Conservation (phyloP, 495 filamentous ascomycete species). For the Venustampulla echinocandica region DNA sequence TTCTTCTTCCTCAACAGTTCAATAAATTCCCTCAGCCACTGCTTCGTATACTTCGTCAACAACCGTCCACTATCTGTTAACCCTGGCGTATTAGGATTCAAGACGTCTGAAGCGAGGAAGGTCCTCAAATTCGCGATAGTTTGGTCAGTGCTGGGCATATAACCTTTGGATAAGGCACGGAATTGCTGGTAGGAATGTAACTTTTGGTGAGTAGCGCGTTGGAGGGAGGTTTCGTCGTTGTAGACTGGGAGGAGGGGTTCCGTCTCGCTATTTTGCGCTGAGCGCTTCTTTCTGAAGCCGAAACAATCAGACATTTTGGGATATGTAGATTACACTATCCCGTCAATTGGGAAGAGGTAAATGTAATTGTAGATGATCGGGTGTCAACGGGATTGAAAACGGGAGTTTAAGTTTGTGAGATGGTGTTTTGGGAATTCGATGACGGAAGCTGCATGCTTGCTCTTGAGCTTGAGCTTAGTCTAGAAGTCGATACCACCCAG, state of each 20-base stretch:
- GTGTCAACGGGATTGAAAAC: too few species aligned
- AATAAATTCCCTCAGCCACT: conserved; percentile 67
- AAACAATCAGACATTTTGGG: conserved; percentile 29
- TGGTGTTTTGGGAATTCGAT: too few species aligned
- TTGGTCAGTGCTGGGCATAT: conserved; percentile 88
- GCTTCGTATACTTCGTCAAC: conserved; percentile 61
- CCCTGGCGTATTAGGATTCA: conserved; percentile 67
- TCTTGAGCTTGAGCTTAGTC: too few species aligned
- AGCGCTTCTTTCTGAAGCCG: conserved; percentile 28
- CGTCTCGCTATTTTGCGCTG: conserved; percentile 37
- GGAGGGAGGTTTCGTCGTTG: conserved; percentile 69
- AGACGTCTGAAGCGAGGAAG: conserved; percentile 64
- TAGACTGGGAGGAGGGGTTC: conserved; percentile 80
- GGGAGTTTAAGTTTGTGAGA: too few species aligned
- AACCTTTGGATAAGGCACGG: conserved; percentile 73
- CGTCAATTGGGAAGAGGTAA: too few species aligned
- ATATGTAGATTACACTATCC: too few species aligned
- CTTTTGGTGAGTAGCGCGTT: conserved; percentile 72
- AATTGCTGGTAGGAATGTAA: conserved; percentile 89
- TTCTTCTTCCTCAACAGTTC: conserved; percentile 76
- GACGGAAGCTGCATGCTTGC: too few species aligned
- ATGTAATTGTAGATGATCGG: too few species aligned
- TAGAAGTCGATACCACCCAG: too few species aligned
- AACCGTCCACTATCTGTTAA: conserved; percentile 69
- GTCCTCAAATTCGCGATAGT: conserved; percentile 71